These are phyloP conservation scores for Pyrenochaeta sp. DNA, from an alignment of 2,329 filamentous ascomycete species.

Conservation along the genomic window DNA sequence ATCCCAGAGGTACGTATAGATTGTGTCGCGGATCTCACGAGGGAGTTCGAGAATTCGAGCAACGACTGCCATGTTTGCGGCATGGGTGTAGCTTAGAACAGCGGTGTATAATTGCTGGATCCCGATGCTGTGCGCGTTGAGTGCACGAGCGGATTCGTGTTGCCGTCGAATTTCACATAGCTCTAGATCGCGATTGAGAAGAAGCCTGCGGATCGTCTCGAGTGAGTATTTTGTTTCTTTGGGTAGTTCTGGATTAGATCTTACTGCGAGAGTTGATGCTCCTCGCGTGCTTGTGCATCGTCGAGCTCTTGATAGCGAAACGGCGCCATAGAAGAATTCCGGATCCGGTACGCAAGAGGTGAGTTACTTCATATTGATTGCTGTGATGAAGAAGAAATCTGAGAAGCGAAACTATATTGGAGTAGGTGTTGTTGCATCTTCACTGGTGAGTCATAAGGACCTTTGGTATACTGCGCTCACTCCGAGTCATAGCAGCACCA, in stretches of 20 bases:
- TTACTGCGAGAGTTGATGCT: conserved; percentile 5
- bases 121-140: background rate
- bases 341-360: too few species aligned
- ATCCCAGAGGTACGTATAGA: conserved; percentile 11
- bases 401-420: too few species aligned
- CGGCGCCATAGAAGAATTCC: background rate
- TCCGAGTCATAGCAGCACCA: too few species aligned
- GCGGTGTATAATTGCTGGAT: conserved; percentile 2
- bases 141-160: background rate
- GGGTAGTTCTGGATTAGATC: background rate
- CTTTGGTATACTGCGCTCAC: too few species aligned
- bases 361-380: too few species aligned
- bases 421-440: too few species aligned
- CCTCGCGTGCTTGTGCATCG: background rate
- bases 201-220: background rate
- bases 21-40: conserved; percentile 12
- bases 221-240: background rate
- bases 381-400: too few species aligned
- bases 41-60: conserved; percentile 7
- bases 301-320: background rate
- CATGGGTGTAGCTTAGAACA: conserved; percentile 2
- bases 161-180: background rate
- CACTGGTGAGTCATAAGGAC: too few species aligned
- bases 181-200: background rate
- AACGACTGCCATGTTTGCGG: conserved; percentile 6